A percentile compares a stretch with the other conserved stretches of the same genome.
Evolutionary conservation across 352 stramenopile species (phyloP).

Genomic region (Thraustochytrium striatum): DNA sequence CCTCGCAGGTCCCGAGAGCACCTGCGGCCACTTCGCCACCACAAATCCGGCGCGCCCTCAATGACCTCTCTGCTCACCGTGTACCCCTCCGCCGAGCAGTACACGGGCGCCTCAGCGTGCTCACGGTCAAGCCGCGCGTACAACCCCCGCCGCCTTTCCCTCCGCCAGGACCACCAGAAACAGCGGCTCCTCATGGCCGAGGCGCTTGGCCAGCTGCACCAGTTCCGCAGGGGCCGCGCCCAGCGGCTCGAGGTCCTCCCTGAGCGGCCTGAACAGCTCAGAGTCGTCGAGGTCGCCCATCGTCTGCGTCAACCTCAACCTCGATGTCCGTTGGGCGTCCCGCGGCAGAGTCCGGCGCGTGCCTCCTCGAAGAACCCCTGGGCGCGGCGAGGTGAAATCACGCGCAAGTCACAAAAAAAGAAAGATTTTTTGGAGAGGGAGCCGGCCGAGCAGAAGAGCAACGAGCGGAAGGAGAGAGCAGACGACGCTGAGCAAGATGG

Average conservation of each 20-base stretch:
- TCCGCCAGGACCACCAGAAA: neutral
- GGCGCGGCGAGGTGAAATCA: neutral
- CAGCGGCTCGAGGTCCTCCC: neutral
- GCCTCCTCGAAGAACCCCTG: neutral
- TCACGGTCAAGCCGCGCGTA: neutral
- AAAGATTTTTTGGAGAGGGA: no score
- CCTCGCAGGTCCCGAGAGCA: neutral
- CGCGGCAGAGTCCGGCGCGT: neutral
- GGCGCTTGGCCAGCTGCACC: neutral
- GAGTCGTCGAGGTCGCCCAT: neutral
- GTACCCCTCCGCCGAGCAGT: neutral
- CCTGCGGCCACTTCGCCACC: neutral
- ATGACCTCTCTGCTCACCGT: neutral
- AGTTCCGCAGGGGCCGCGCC: neutral
- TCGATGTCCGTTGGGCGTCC: neutral
- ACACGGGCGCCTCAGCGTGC: neutral
- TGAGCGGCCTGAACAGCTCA: neutral
- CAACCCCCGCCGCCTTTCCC: neutral
- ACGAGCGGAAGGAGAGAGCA: neutral
- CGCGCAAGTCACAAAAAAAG: neutral
- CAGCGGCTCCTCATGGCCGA: neutral
- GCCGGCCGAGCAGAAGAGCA: neutral
- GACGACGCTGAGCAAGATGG: conserved; percentile 42
- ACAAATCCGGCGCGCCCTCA: neutral
- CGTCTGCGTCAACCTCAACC: neutral